Evolutionary conservation across 495 filamentous ascomycete genomes (phyloP).

Genomic region (Baudoinia panamericana): DNA sequence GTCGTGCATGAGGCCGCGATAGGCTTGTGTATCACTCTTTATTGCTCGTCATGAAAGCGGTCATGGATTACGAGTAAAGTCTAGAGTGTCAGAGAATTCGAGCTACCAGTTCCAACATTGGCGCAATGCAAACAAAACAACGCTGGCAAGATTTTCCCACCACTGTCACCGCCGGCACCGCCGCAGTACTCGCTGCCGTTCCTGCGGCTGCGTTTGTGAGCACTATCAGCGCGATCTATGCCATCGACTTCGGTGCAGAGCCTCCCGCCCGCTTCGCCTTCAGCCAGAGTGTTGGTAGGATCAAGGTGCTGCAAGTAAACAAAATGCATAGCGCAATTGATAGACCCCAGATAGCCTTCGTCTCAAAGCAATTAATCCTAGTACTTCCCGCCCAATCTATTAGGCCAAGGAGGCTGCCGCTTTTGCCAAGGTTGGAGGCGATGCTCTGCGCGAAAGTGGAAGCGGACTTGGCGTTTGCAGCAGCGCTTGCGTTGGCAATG

Average conservation of each 20-base stretch:
- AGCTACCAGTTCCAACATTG: no score
- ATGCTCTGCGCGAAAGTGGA: constrained; percentile 30
- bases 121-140: no score
- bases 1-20: no score
- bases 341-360: constrained; percentile 82
- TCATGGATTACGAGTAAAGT: no score
- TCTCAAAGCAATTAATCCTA: constrained; percentile 64
- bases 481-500: constrained; percentile 31
- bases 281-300: constrained; percentile 30
- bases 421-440: constrained; percentile 32
- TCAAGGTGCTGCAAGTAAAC: constrained; percentile 26
- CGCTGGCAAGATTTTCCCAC: no score
- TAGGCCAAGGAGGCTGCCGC: constrained; percentile 37
- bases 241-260: constrained; percentile 5
- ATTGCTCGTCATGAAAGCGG: no score
- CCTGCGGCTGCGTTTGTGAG: neutral
- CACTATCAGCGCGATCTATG: neutral
- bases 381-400: constrained; percentile 49
- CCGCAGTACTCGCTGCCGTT: no score
- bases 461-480: constrained; percentile 24
- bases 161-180: no score
- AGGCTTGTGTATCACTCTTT: no score
- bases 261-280: constrained; percentile 30
- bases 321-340: constrained; percentile 57
- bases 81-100: no score